Conservation (phyloP, 148 eudicot species). For the Pharnaceum exiguum region DNA sequence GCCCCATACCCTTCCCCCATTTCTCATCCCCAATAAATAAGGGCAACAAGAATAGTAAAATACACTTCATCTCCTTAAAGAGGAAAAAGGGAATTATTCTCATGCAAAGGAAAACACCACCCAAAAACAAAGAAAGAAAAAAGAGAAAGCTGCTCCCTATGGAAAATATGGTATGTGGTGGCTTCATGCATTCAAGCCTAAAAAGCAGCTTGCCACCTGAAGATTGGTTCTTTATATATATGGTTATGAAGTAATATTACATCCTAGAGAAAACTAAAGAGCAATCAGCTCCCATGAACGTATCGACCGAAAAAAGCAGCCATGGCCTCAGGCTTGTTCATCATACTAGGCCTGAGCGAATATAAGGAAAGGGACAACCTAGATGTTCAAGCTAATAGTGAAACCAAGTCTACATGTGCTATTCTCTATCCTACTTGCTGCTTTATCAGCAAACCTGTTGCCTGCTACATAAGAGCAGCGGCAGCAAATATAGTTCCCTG, state of each 20-base stretch:
- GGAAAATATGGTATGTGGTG: no score
- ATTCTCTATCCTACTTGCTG: neutral
- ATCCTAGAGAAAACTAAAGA: neutral
- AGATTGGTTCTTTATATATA: neutral
- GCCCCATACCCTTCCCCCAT: no score
- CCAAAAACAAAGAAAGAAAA: no score
- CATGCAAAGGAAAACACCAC: no score
- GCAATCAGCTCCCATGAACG: neutral
- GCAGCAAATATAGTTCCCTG: conserved; percentile 1
- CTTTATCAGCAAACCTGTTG: conserved; percentile 5
- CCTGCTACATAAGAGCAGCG: conserved; percentile 9
- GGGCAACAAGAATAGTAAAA: no score
- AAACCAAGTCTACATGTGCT: conserved; percentile 2
- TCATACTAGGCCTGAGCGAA: neutral
- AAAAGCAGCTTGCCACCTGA: conserved; percentile 9
- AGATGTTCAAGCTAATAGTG: conserved; percentile 2
- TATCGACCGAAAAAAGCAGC: neutral
- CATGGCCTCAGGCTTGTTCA: conserved; percentile 5
- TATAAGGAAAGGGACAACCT: conserved; percentile 10
- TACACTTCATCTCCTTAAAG: no score
- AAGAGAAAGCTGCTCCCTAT: no score
- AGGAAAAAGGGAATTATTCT: no score
- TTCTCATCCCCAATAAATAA: no score
- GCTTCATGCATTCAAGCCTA: no score
- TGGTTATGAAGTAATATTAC: neutral